These are phyloP conservation scores for Russula sp. DNA, from an alignment of 768 basidiomycete genomes.

Conservation along the genomic window DNA sequence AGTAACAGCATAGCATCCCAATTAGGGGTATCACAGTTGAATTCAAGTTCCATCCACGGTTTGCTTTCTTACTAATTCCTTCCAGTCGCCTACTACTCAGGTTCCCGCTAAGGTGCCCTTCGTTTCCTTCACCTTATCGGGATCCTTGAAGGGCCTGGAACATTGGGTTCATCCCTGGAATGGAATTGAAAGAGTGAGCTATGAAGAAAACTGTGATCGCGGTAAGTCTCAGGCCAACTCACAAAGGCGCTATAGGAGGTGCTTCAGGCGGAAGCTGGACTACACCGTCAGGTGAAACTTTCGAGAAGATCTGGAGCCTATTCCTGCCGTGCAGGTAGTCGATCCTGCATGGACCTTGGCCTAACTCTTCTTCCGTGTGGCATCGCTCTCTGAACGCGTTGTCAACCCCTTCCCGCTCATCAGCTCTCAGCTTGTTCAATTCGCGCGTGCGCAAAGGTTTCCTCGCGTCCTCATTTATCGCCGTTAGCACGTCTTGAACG, in stretches of 20 bases:
- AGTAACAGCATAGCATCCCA: too few species aligned
- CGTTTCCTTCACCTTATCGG: constrained; percentile 6
- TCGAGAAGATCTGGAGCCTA: constrained; percentile 5
- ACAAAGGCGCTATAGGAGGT: not conserved
- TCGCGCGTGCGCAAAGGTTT: not conserved
- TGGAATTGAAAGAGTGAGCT: not conserved
- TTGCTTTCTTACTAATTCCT: too few species aligned
- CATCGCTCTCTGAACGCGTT: not conserved
- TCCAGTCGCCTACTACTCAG: too few species aligned
- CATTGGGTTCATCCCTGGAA: constrained; percentile 9
- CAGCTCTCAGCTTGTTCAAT: not conserved
- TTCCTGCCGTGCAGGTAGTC: constrained; percentile 1
- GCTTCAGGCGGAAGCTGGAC: not conserved
- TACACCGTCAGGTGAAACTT: not conserved
- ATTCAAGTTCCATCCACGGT: too few species aligned
- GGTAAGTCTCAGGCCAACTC: not conserved
- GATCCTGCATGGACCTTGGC: not conserved
- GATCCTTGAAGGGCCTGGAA: constrained; percentile 13
- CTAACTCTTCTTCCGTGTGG: not conserved
- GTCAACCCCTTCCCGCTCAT: not conserved
- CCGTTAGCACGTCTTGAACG: not conserved
- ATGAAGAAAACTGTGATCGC: too few species aligned
- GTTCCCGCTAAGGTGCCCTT: not conserved
- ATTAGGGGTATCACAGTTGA: too few species aligned
- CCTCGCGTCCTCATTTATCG: not conserved